Evolutionary conservation across 1,139 yeast species (phyloP).

Genomic region (Candida tetrigidarum): DNA sequence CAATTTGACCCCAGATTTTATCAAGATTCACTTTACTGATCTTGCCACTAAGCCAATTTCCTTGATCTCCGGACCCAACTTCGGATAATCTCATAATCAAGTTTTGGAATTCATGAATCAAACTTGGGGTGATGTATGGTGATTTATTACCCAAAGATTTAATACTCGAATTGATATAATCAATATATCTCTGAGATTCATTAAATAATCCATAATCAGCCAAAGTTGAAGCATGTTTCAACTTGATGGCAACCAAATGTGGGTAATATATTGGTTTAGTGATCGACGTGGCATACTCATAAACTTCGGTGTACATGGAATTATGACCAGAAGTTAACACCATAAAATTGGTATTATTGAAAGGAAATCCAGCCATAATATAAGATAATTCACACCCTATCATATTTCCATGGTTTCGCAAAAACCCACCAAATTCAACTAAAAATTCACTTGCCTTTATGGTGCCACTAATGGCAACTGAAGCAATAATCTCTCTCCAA

Average conservation of each 20-base stretch:
- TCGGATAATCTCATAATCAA: constrained; percentile 51
- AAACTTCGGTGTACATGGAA: constrained; percentile 65
- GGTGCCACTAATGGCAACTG: constrained; percentile 46
- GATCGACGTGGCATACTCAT: constrained; percentile 57
- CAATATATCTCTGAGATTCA: constrained; percentile 67
- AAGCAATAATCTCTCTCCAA: constrained; percentile 56
- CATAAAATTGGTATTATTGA: constrained; percentile 26
- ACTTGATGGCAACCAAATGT: constrained; percentile 58
- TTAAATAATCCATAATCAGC: constrained; percentile 62
- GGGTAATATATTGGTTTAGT: constrained; percentile 45
- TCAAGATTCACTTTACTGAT: constrained; percentile 79
- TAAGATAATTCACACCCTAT: constrained; percentile 51
- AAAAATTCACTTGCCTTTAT: constrained; percentile 46
- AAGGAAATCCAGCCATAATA: constrained; percentile 53
- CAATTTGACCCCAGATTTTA: constrained; percentile 86
- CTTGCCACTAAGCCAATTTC: constrained; percentile 65
- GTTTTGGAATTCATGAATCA: constrained; percentile 38
- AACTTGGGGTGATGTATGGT: constrained; percentile 40
- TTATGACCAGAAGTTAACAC: constrained; percentile 23
- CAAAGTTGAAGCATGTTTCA: constrained; percentile 63
- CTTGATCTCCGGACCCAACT: constrained; percentile 41
- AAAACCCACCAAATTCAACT: constrained; percentile 56
- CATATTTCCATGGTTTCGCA: constrained; percentile 32
- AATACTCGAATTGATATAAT: constrained; percentile 47
- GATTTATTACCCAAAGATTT: constrained; percentile 46